These are phyloP conservation scores for Fomitopsis palustris DNA, from an alignment of 1,284 basidiomycete genomes.

Conservation along the genomic window DNA sequence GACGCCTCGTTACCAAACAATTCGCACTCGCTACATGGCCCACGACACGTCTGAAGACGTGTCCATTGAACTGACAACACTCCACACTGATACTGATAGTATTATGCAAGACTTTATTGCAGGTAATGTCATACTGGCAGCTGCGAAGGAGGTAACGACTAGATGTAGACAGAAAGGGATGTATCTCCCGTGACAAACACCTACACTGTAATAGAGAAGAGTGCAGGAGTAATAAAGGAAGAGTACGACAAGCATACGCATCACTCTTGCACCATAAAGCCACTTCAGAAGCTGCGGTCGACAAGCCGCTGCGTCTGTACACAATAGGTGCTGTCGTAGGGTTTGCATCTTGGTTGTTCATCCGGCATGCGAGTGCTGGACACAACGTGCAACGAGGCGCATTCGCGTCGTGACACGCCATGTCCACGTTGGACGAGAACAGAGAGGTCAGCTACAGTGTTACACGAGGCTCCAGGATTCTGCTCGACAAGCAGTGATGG, in stretches of 20 bases:
- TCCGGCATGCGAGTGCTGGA: neutral
- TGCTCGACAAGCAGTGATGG: no score
- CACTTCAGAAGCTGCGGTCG: constrained; percentile 34
- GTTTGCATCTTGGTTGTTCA: neutral
- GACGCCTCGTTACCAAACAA: no score
- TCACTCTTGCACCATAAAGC: constrained; percentile 28
- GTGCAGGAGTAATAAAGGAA: constrained; percentile 31
- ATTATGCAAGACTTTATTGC: neutral
- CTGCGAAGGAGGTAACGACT: neutral
- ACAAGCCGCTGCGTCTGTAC: constrained; percentile 33
- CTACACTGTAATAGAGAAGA: constrained; percentile 20
- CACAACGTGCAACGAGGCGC: neutral
- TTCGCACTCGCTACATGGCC: no score
- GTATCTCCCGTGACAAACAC: constrained; percentile 33
- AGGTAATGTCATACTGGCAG: no score
- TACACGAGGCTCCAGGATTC: no score
- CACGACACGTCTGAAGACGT: no score
- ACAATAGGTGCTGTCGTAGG: constrained; percentile 26
- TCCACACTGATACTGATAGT: no score
- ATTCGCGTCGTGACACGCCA: neutral
- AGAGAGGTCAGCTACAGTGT: no score
- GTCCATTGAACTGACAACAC: no score
- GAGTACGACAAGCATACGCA: constrained; percentile 8
- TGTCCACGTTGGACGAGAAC: no score
- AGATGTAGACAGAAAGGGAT: constrained; percentile 6